Base-by-base conservation (phyloP, 108 stramenopile species). In the Parietichytrium sp. region DNA sequence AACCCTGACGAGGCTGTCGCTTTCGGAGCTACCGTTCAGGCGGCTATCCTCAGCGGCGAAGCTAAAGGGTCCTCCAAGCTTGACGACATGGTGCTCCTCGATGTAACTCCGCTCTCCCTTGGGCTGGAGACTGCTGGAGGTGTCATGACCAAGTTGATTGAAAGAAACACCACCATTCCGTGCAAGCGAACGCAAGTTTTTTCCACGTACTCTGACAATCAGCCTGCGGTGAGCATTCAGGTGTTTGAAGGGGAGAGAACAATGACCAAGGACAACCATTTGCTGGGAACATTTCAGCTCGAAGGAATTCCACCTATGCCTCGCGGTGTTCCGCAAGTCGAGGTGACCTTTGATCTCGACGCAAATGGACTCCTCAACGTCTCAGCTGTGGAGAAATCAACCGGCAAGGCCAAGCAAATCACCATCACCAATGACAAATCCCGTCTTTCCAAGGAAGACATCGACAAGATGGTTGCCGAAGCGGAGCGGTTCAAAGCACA, bases 401-500 rank as follows among this genome's bases (percentile, higher is more conserved):
- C 98, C 49, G 98, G 98, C 78, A 98, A 98, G 93, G 98, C 96
- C 86, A 89, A 98, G 87, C 97, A 98, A 93, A 98, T 98, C 86
- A 98, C 98, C 89, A 98, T 98, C 90, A 98, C 95, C 86, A 98
- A 98, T 91, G 98, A 98, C 88, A 98, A 98, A 93, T 95, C 96
- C 49, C 96, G 96, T 86, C 90, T 98, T 26, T 95, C 94, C 81
- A 94, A 96, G 81, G 98, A 97, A 23, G 98, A 98, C 86, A 97
- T 98, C 87, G 96, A 98, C 84, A 92, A 96, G 89, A 96, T 98
- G 95, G 96, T 98, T 52, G 89, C 93, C 54, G 97, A 98, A 87
- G 97, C 96, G 47, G 97, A 98, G 92, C 87, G 93, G 55, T 97
- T 96, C 93, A 94, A 94, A 93, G 96, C 96, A 54, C 96, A 96